These are phyloP conservation scores for Hapsidospora chrysogenum DNA, from an alignment of 495 filamentous ascomycete genomes.

Conservation along the genomic window DNA sequence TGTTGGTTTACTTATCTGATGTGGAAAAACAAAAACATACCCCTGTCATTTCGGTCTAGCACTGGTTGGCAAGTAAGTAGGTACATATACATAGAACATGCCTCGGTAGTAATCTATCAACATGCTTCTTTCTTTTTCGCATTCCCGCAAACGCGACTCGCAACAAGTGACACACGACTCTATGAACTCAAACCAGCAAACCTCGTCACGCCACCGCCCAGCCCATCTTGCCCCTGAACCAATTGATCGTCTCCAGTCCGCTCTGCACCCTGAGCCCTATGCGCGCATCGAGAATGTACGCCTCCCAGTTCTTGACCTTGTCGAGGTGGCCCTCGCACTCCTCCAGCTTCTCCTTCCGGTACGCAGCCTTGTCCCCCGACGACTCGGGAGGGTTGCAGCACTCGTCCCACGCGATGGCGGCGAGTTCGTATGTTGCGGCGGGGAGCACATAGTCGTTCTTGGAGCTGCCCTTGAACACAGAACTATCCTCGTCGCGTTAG, in stretches of 20 bases:
- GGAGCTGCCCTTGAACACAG: conserved; percentile 50
- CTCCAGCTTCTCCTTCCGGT: conserved; percentile 34
- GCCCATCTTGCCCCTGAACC: conserved; percentile 34
- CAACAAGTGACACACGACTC: too few species aligned
- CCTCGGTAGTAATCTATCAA: too few species aligned
- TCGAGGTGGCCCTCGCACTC: conserved; percentile 61
- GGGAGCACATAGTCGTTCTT: conserved; percentile 74
- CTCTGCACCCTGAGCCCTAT: conserved; percentile 76
- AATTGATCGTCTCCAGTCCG: conserved; percentile 57
- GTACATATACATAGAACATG: too few species aligned
- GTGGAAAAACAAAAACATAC: too few species aligned
- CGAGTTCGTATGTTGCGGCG: conserved; percentile 79
- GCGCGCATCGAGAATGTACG: conserved; percentile 71
- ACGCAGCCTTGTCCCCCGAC: conserved; percentile 8
- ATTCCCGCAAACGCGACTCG: too few species aligned
- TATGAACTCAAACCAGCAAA: too few species aligned
- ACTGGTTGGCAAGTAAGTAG: too few species aligned
- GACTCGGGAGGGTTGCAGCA: conserved; percentile 10
- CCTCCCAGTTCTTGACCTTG: conserved; percentile 69
- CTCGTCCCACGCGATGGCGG: conserved; percentile 63
- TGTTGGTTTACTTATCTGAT: too few species aligned
- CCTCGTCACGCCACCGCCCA: too few species aligned
- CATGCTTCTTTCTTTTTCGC: too few species aligned
- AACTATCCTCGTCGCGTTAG: conserved; percentile 13
- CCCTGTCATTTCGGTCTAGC: too few species aligned